phyloP scores from a whole-genome alignment of 2,329 filamentous ascomycete species.

The Corynespora cassiicola region DNA sequence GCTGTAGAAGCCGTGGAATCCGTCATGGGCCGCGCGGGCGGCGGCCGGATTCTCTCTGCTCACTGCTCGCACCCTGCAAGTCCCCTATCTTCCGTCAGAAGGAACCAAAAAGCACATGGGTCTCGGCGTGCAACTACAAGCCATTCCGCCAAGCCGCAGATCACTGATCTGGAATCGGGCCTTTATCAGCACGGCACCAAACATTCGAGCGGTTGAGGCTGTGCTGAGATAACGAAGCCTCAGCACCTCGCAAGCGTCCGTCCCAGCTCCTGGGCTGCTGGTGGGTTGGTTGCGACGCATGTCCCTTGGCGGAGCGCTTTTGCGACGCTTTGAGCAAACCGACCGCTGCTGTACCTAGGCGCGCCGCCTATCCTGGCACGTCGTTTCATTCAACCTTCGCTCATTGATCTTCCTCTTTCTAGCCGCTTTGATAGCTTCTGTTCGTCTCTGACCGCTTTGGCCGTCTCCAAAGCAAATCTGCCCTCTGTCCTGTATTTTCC shows the following conservation, averaged over 20 bases:
- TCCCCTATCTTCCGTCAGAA: background rate
- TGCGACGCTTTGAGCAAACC: constrained; percentile 8
- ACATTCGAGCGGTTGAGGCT: constrained; percentile 28
- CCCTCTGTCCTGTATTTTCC: no score
- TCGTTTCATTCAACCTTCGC: constrained; percentile 7
- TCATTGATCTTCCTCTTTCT: constrained; percentile 7
- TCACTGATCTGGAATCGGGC: constrained; percentile 12
- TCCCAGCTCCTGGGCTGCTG: constrained; percentile 1
- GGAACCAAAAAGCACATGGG: background rate
- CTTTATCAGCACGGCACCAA: constrained; percentile 4
- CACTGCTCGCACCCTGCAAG: no score
- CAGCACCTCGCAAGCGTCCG: constrained; percentile 13
- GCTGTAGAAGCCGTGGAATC: no score
- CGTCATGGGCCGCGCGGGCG: no score
- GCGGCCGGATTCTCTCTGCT: no score
- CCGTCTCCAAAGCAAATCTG: constrained; percentile 5
- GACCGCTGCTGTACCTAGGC: constrained; percentile 14
- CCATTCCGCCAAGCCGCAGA: constrained; percentile 13
- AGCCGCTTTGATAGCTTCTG: constrained; percentile 6
- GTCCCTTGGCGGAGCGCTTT: constrained; percentile 9
- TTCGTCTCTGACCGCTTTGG: constrained; percentile 2
- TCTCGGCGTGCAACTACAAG: constrained; percentile 1
- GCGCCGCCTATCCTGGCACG: constrained; percentile 16
- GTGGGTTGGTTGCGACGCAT: constrained; percentile 11
- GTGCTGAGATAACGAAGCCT: constrained; percentile 37